Percentiles rank a stretch among this genome's conserved stretches.
These are phyloP conservation scores for Oemleria cerasiformis DNA, from an alignment of 306 rosid genomes.

Conservation along the genomic window DNA sequence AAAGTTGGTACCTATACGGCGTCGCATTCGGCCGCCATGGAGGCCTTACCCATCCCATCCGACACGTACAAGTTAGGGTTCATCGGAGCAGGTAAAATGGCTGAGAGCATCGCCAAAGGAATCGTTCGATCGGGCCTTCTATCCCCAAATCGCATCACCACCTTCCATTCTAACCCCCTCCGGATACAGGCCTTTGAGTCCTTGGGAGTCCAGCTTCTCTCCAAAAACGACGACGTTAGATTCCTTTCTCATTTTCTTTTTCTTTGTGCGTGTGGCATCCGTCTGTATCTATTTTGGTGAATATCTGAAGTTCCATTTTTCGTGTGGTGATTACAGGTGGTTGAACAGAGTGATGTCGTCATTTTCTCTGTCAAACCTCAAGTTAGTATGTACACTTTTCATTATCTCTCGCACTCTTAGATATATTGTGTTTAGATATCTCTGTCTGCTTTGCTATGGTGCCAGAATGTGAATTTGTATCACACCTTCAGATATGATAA, in stretches of 20 bases:
- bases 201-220: slow-evolving; percentile 28
- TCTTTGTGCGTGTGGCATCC: not conserved
- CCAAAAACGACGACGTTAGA: slow-evolving; percentile 23
- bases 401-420: slow-evolving; percentile 1
- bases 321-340: slow-evolving; percentile 46
- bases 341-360: slow-evolving; percentile 71
- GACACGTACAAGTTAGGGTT: slow-evolving; percentile 72
- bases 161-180: slow-evolving; percentile 27
- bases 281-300: not conserved
- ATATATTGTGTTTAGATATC: not conserved
- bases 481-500: no score
- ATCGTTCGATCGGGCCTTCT: slow-evolving; percentile 65
- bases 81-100: slow-evolving; percentile 98
- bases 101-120: slow-evolving; percentile 84
- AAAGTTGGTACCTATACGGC: not conserved
- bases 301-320: not conserved
- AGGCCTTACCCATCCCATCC: slow-evolving; percentile 53
- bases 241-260: not conserved
- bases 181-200: slow-evolving; percentile 30
- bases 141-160: slow-evolving; percentile 68
- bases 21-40: slow-evolving; percentile 25
- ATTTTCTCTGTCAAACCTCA: slow-evolving; percentile 93
- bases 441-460: no score
- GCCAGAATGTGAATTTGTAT: no score
- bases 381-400: slow-evolving; percentile 37